Percentiles rank a stretch among this genome's conserved stretches.
Evolutionary conservation across 2,329 filamentous ascomycete genomes (phyloP).

Genomic region (Arthrobotrys sphaeroides): DNA sequence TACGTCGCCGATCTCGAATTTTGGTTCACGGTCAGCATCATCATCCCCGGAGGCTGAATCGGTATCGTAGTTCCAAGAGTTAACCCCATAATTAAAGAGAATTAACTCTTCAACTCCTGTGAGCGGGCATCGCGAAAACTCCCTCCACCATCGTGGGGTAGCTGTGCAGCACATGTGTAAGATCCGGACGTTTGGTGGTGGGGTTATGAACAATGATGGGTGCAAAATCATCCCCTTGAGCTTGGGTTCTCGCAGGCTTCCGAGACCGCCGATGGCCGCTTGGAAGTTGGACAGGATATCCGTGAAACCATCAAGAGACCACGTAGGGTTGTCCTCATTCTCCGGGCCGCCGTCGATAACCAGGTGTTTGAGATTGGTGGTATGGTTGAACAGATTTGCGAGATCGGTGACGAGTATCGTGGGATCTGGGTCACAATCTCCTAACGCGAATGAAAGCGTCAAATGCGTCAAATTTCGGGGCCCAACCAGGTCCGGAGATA

Average conservation of each 20-base stretch:
- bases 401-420: no score
- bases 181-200: background rate
- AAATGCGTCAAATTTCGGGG: background rate
- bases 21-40: no score
- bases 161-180: background rate
- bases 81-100: no score
- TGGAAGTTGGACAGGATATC: no score
- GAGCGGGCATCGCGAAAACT: constrained; percentile 12
- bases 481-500: no score
- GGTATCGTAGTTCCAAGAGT: no score
- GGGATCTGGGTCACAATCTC: no score
- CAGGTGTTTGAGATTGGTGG: no score
- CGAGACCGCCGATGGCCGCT: background rate
- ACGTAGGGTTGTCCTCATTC: background rate
- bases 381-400: no score
- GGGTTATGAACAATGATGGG: background rate
- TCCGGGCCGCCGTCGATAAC: no score
- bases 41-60: no score
- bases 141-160: background rate
- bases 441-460: background rate
- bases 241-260: background rate
- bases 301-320: background rate
- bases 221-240: background rate
- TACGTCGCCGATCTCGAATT: no score
- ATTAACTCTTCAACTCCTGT: background rate